phyloP scores from a whole-genome alignment of 2,329 filamentous ascomycete genomes.

The Aspergillus candidus region DNA sequence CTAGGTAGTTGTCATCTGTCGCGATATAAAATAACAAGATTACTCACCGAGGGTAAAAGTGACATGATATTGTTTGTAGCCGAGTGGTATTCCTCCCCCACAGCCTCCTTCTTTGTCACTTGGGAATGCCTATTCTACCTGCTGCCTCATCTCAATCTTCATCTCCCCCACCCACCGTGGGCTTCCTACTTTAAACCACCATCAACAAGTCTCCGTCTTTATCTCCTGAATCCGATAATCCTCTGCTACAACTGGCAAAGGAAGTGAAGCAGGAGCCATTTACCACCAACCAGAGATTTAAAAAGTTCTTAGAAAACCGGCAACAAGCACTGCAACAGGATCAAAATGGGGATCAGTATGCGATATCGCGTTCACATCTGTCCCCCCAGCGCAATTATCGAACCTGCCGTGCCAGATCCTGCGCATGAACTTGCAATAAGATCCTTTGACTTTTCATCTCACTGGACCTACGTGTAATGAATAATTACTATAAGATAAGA shows the following conservation, averaged over 20 bases:
- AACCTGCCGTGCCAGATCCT: slow-evolving; percentile 11
- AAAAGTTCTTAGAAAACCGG: slow-evolving; percentile 9
- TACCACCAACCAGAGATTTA: slow-evolving; percentile 11
- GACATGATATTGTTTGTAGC: too few relatives aligned
- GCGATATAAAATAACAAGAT: too few relatives aligned
- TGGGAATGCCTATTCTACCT: too few relatives aligned
- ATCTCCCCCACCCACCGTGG: slow-evolving; percentile 10
- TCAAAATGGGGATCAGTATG: slow-evolving; percentile 15
- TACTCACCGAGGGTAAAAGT: too few relatives aligned
- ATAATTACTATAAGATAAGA: slow-evolving; percentile 8
- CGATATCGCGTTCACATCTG: slow-evolving; percentile 13
- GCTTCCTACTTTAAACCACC: slow-evolving; percentile 6
- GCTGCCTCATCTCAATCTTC: background rate
- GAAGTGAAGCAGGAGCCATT: slow-evolving; percentile 10
- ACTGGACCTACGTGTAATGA: slow-evolving; percentile 11
- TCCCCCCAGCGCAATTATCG: slow-evolving; percentile 9
- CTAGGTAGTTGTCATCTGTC: too few relatives aligned
- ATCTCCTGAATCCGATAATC: slow-evolving; percentile 10
- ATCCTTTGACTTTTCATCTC: slow-evolving; percentile 12
- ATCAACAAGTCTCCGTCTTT: slow-evolving; percentile 3
- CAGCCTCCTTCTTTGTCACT: too few relatives aligned
- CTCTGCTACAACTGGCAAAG: slow-evolving; percentile 10
- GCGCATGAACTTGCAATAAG: slow-evolving; percentile 12
- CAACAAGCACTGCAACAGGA: slow-evolving; percentile 12
- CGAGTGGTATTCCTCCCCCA: too few relatives aligned